Evolutionary conservation across 306 rosid species (phyloP).

Genomic region (Quercus robur): DNA sequence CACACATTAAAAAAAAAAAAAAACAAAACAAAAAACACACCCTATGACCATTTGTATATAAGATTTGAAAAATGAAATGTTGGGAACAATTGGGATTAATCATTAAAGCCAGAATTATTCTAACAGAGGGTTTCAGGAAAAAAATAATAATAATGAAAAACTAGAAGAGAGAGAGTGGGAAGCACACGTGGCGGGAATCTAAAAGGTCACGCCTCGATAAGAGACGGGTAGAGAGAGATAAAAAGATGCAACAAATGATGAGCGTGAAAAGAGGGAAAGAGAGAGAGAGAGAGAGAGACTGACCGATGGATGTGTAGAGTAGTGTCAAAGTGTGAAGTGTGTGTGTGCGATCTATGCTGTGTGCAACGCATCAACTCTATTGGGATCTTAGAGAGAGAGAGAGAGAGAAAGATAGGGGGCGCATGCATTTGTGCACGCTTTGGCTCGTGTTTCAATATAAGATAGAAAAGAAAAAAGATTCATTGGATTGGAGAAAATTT

Average conservation of each 20-base stretch:
- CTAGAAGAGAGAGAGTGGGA: background rate
- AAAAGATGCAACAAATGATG: constrained; percentile 14
- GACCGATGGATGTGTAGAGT: background rate
- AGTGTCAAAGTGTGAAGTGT: no score
- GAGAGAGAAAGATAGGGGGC: background rate
- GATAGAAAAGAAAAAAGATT: background rate
- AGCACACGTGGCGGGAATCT: constrained; percentile 14
- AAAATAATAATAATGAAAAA: background rate
- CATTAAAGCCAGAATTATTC: background rate
- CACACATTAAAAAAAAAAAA: no score
- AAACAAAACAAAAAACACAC: no score
- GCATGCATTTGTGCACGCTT: constrained; percentile 55
- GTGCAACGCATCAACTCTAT: constrained; percentile 27
- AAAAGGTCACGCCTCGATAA: background rate
- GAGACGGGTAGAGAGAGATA: background rate
- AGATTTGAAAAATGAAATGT: background rate
- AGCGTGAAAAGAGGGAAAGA: constrained; percentile 15
- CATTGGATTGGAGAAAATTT: background rate
- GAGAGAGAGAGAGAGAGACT: no score
- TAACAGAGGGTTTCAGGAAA: no score
- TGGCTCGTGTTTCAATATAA: constrained; percentile 33
- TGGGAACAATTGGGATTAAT: background rate
- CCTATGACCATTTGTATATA: no score
- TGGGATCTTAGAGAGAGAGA: constrained; percentile 7
- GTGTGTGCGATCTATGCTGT: background rate